Base-by-base conservation (phyloP, 768 basidiomycete species). In the Ephemerocybe angulata region DNA sequence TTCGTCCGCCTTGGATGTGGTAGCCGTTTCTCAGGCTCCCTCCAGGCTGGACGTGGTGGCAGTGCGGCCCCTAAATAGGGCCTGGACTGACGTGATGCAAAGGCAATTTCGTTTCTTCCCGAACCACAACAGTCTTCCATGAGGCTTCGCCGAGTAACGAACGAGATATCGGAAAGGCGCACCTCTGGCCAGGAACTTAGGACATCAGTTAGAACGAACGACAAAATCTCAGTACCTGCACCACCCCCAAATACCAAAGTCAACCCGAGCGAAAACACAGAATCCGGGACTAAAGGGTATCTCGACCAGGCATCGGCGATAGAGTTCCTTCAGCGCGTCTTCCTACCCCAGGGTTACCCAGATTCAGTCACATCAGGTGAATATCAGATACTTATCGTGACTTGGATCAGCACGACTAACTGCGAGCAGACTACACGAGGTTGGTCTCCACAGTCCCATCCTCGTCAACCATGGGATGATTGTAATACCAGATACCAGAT, bases 401-500 rank as follows among this genome's bases (percentile, higher is more conserved):
- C 25, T 25, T 28, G 11, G 3, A 48, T 21, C 42, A 29, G n/a
- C 15, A 33, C 28, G 15, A 30, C 24, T 53, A 38, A 40, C 25
- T 24, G 24, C 30, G 37, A 22, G 3, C 19, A 84, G 84, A 85
- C 63, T 85, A 85, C 64, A 67, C 82, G 51, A 67, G 73, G 84
- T 84, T 61, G 57, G 77, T 60, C 11, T 48, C 22, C 30, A 50
- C 28, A 15, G 31, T 50, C 38, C 44, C 37, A 31, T 42, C 21
- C 40, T 42, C 13, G 10, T 17, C 28, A 24, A 43, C 33, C 52
- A 17, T 38, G 53, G 52, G 48, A 41, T 53, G 63, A 56, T 42
- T 7, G 28, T 53, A 31, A 15, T 12, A n/a, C 10, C 60, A 87
- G 85, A 56, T 88, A 86, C 60, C 86, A 88, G 63, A 69, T 83